Percentiles rank a stretch among this genome's conserved stretches.
Evolutionary conservation across 2,329 filamentous ascomycete species (phyloP).

Genomic region (Elsinoe arachidis): DNA sequence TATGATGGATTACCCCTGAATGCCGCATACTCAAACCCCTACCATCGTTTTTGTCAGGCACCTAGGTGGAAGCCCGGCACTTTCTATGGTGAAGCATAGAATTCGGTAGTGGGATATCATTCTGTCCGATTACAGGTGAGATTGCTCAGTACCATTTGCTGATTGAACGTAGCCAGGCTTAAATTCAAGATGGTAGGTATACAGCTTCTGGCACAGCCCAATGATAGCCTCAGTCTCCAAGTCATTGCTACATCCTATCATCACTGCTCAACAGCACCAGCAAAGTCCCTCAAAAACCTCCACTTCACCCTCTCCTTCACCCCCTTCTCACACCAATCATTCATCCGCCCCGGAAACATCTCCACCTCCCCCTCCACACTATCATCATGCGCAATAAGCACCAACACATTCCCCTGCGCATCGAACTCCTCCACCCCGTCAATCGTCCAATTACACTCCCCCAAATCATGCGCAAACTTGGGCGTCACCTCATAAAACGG

Average conservation of each 20-base stretch:
- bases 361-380: constrained; percentile 36
- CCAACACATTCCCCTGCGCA: constrained; percentile 36
- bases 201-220: no score
- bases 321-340: constrained; percentile 39
- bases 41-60: neutral
- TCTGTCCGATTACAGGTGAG: no score
- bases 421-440: constrained; percentile 41
- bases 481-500: constrained; percentile 30
- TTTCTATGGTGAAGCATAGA: no score
- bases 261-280: constrained; percentile 30
- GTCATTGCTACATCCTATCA: neutral
- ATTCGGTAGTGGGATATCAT: no score
- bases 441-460: constrained; percentile 33
- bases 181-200: neutral
- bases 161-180: neutral
- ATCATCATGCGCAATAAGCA: constrained; percentile 42
- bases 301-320: constrained; percentile 41
- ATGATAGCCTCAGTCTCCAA: no score
- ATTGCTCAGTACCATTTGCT: no score
- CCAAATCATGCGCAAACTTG: constrained; percentile 26
- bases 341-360: constrained; percentile 43
- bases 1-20: neutral
- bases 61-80: neutral
- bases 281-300: constrained; percentile 45
- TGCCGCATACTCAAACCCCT: neutral